These are phyloP conservation scores for Amanita thiersii DNA, from an alignment of 768 basidiomycete species.

Conservation along the genomic window DNA sequence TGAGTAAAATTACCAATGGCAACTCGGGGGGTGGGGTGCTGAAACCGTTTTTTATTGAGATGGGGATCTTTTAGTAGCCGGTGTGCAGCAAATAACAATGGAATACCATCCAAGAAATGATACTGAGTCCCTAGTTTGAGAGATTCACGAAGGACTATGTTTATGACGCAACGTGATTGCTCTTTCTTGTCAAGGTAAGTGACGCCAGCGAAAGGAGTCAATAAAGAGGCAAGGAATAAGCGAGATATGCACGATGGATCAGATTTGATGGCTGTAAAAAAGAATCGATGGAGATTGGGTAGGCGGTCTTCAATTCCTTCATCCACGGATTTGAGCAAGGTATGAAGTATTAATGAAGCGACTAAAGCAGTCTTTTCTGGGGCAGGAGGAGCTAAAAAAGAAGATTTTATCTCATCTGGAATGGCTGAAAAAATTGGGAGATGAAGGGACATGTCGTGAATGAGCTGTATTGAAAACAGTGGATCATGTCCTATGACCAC, in stretches of 20 bases:
- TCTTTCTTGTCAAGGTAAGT: constrained; percentile 60
- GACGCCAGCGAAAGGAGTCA: constrained; percentile 62
- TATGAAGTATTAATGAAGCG: constrained; percentile 51
- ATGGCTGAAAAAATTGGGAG: constrained; percentile 52
- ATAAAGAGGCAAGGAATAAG: constrained; percentile 70
- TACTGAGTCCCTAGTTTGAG: constrained; percentile 77
- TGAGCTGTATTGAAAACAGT: constrained; percentile 62
- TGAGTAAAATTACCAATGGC: constrained; percentile 40
- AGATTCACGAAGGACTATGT: constrained; percentile 73
- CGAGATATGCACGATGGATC: constrained; percentile 40
- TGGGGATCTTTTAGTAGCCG: constrained; percentile 31
- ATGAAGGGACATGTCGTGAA: constrained; percentile 67
- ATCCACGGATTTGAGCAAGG: constrained; percentile 26
- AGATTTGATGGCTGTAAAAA: constrained; percentile 28
- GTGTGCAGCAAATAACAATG: constrained; percentile 51
- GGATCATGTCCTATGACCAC: constrained; percentile 59
- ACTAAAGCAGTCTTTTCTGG: constrained; percentile 37
- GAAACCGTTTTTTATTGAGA: constrained; percentile 24
- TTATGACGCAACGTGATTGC: constrained; percentile 47
- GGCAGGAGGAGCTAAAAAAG: constrained; percentile 36
- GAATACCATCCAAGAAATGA: constrained; percentile 72
- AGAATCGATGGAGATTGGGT: constrained; percentile 37
- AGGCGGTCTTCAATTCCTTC: constrained; percentile 17
- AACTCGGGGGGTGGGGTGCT: constrained; percentile 39
- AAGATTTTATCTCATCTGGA: constrained; percentile 31